Evolutionary conservation across 352 stramenopile genomes (phyloP).

Genomic region (Elongisporangium prolatum): DNA sequence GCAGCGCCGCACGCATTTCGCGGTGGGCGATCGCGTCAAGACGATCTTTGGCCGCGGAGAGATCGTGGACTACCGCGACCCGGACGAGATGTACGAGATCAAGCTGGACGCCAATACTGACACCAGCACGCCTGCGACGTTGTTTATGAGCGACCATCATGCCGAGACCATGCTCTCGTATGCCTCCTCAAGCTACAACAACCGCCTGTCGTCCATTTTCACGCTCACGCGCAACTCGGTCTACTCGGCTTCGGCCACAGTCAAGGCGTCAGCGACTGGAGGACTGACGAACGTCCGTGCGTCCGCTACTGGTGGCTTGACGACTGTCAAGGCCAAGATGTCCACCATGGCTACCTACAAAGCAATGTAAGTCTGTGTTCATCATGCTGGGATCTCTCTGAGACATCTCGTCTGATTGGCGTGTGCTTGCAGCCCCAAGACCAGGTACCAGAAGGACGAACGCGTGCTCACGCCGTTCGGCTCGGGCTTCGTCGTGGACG

Average conservation of each 20-base stretch:
- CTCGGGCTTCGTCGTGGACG: constrained; percentile 71
- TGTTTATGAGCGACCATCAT: constrained; percentile 44
- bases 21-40: constrained; percentile 39
- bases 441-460: constrained; percentile 71
- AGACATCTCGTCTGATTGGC: too few species aligned
- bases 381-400: too few species aligned
- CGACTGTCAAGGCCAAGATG: constrained; percentile 55
- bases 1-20: constrained; percentile 46
- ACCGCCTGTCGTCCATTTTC: constrained; percentile 70
- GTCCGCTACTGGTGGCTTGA: constrained; percentile 34
- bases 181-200: constrained; percentile 24
- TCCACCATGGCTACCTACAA: constrained; percentile 70
- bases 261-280: constrained; percentile 60
- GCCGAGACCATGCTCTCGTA: constrained; percentile 37
- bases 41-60: constrained; percentile 48
- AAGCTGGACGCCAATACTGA: constrained; percentile 28
- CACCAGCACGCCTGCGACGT: constrained; percentile 19
- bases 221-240: constrained; percentile 68
- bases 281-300: constrained; percentile 33
- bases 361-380: constrained; percentile 50
- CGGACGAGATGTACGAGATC: constrained; percentile 55
- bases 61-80: constrained; percentile 41
- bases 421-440: constrained; percentile 30
- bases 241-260: constrained; percentile 53
- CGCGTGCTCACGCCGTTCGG: constrained; percentile 73